Percentiles rank a stretch among this genome's conserved stretches.
Conservation (phyloP, 495 filamentous ascomycete genomes). For the Penicillium cosmopolitanum region DNA sequence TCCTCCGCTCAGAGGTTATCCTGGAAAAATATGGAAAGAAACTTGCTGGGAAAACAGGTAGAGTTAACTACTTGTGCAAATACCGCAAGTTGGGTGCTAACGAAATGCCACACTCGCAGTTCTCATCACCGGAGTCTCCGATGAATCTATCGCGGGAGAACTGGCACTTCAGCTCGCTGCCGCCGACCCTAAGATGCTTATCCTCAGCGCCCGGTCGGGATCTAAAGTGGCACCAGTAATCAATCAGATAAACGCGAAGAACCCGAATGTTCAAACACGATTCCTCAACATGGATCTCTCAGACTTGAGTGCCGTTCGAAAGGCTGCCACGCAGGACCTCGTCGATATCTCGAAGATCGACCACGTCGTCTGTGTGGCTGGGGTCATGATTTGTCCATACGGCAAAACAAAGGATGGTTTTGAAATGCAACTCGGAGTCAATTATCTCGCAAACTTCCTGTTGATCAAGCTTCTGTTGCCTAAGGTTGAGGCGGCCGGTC, state of each 20-base stretch:
- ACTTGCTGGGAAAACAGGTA: constrained; percentile 27
- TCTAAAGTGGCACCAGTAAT: constrained; percentile 18
- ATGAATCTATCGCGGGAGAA: constrained; percentile 27
- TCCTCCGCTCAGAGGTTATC: constrained; percentile 26
- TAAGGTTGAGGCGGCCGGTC: constrained; percentile 21
- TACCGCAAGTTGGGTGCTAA: too few species aligned
- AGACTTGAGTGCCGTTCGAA: constrained; percentile 16
- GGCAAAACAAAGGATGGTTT: constrained; percentile 26
- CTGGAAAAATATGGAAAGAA: constrained; percentile 26
- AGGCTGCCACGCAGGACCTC: constrained; percentile 11
- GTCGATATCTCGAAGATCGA: constrained; percentile 22
- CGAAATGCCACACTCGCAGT: constrained; percentile 10
- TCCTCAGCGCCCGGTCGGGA: constrained; percentile 22
- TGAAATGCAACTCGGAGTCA: constrained; percentile 25
- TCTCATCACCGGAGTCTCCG: constrained; percentile 26
- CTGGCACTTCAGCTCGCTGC: constrained; percentile 21
- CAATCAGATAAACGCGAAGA: constrained; percentile 16
- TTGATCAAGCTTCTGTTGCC: constrained; percentile 26
- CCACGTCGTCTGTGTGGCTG: constrained; percentile 22
- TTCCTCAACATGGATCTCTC: constrained; percentile 26
- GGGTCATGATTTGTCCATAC: constrained; percentile 25
- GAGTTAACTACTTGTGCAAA: background rate
- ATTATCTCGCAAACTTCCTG: constrained; percentile 29
- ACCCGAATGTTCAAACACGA: constrained; percentile 19
- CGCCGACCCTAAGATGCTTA: constrained; percentile 22